phyloP scores from a whole-genome alignment of 2,329 filamentous ascomycete genomes.

The Incumbomyces delicatus region DNA sequence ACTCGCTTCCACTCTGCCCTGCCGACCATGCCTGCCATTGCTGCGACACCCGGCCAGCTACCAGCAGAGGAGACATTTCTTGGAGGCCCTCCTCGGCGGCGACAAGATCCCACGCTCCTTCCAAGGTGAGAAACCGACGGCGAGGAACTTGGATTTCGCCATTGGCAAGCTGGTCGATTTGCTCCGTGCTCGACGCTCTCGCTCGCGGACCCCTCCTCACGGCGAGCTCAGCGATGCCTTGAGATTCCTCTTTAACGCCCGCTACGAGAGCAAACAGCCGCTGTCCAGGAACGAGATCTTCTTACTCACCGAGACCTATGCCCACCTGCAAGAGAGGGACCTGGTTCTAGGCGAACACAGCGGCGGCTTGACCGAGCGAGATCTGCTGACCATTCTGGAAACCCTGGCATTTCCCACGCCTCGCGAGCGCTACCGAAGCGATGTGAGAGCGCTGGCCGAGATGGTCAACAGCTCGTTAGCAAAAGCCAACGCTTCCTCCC shows the following conservation, averaged over 20 bases:
- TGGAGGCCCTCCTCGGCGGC: conserved; percentile 11
- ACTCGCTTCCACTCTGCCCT: not conserved
- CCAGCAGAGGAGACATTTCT: conserved; percentile 13
- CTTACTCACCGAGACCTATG: conserved; percentile 50
- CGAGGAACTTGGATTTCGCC: conserved; percentile 17
- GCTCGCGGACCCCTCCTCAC: conserved; percentile 53
- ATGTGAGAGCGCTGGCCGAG: conserved; percentile 15
- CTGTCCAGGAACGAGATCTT: conserved; percentile 59
- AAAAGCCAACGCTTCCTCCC: conserved; percentile 27
- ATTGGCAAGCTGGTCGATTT: conserved; percentile 50
- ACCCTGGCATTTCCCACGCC: conserved; percentile 25
- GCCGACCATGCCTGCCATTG: too few relatives aligned
- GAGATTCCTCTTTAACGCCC: conserved; percentile 53
- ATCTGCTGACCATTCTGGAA: conserved; percentile 31
- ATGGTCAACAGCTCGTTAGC: conserved; percentile 11
- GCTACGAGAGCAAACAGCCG: conserved; percentile 34
- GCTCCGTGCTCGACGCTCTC: conserved; percentile 51
- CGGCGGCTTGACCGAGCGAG: conserved; percentile 26
- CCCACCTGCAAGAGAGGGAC: conserved; percentile 43
- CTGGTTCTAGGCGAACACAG: conserved; percentile 20
- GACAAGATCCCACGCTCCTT: conserved; percentile 5
- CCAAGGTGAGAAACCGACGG: conserved; percentile 13
- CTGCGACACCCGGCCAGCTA: not conserved
- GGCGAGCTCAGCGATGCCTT: conserved; percentile 58
- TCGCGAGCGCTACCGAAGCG: conserved; percentile 16